Evolutionary conservation across 2,329 filamentous ascomycete species (phyloP), one percentile per base, ranked within the genome.

Genomic region (Lojkania enalia): DNA sequence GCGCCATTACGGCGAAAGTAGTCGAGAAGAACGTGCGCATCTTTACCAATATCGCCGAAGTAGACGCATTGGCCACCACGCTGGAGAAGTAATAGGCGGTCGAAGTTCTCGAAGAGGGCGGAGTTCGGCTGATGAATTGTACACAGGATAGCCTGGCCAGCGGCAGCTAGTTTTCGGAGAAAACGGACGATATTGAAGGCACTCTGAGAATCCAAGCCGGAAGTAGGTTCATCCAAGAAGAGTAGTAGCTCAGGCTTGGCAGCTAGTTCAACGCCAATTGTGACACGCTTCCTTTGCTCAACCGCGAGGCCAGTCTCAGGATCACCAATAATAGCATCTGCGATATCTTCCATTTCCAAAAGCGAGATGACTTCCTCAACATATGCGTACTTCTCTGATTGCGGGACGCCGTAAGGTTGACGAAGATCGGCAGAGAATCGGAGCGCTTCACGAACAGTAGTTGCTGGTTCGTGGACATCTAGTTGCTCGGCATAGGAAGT

Each of bases 101-200:
- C 90, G 54, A 95, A 96, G 68, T 90, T 86, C 67, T 94, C 88
- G 57, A 96, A 95, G 0, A 95, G 77, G 0, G 88, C 84, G 13
- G 88, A 87, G 54, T 90, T 92, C 1, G 90, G 90, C 66, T 95
- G 90, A 67, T 95, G 90, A 52, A 95, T 95, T 0, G 90, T 95
- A 72, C 89, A 95, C 3, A 95, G 79, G 55, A 95, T 90, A 7
- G 90, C 90, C 64, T 95, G 90, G 1, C 90, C 90, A 2, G 87
- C 86, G n/a, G 79, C 76, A 38, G 86, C 84, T 4, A 90, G 78
- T 71, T 89, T 90, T 58, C 82, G 83, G n/a, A 90, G 74, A 75
- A 90, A 88, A 23, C 85, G 83, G 19, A 88, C 83, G 54, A 89
- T 89, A 68, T 88, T 88, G 74, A 85, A 90, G 14, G 87, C 85